These are phyloP conservation scores for Citrus unshiu DNA, from an alignment of 345 rosid species.

Conservation along the genomic window DNA sequence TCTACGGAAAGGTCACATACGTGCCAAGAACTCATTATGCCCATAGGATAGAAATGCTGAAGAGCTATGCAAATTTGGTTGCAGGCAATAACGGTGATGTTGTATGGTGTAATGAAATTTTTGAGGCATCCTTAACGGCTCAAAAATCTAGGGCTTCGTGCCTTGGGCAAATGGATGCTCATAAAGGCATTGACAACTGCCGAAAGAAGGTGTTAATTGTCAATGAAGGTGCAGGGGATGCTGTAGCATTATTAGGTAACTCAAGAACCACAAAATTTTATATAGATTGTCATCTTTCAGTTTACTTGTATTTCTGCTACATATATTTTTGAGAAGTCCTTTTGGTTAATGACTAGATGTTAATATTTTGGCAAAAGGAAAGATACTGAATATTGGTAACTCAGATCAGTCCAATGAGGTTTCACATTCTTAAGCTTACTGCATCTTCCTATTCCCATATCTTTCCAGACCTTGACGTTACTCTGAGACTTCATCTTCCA, in stretches of 20 bases:
- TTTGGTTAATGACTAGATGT: background rate
- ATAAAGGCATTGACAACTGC: conserved; percentile 8
- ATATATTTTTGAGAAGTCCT: background rate
- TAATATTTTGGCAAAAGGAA: background rate
- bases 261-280: background rate
- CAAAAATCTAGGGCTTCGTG: conserved; percentile 18
- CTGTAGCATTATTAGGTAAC: conserved; percentile 77
- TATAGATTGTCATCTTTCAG: background rate
- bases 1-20: conserved; percentile 66
- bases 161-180: conserved; percentile 18
- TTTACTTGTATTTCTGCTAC: background rate
- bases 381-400: background rate
- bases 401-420: background rate
- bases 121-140: conserved; percentile 29
- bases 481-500: background rate
- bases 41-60: conserved; percentile 55
- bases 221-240: conserved; percentile 89
- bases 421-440: background rate
- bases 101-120: conserved; percentile 47
- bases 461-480: background rate
- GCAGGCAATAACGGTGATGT: conserved; percentile 53
- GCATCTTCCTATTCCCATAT: background rate
- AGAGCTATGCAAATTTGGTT: conserved; percentile 43
- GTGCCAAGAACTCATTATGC: conserved; percentile 68
- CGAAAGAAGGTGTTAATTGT: conserved; percentile 57